Conservation (phyloP, 1,284 basidiomycete genomes). For the Volvariella surrecta region DNA sequence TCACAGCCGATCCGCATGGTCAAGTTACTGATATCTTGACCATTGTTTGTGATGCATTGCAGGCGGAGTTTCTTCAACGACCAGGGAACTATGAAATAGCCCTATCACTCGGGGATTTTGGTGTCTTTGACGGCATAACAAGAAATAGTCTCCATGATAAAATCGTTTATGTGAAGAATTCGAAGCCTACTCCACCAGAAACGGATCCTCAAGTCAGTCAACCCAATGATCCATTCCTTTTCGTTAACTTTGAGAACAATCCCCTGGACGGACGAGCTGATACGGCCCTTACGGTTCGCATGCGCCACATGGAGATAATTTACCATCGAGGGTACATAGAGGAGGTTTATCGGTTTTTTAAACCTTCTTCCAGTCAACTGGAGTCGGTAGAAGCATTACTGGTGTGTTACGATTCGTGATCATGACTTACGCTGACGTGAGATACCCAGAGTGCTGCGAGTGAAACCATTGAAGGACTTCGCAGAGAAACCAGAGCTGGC, state of each 20-base stretch:
- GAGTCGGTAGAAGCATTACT: slow-evolving; percentile 91
- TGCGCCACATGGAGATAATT: slow-evolving; percentile 97
- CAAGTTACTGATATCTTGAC: slow-evolving; percentile 71
- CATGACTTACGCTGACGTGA: slow-evolving; percentile 5
- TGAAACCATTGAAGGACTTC: slow-evolving; percentile 89
- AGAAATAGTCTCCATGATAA: slow-evolving; percentile 79
- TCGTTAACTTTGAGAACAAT: slow-evolving; percentile 87
- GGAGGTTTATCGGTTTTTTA: slow-evolving; percentile 89
- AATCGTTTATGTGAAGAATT: slow-evolving; percentile 86
- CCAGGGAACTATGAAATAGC: slow-evolving; percentile 79
- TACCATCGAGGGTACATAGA: slow-evolving; percentile 96
- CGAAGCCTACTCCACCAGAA: slow-evolving; percentile 15
- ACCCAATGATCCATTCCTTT: slow-evolving; percentile 79
- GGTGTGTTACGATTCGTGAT: slow-evolving; percentile 31
- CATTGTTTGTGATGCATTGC: slow-evolving; percentile 84
- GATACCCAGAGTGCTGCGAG: slow-evolving; percentile 77
- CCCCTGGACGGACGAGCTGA: slow-evolving; percentile 93
- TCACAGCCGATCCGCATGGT: slow-evolving; percentile 67
- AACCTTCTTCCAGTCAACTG: slow-evolving; percentile 90
- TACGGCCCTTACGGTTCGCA: slow-evolving; percentile 81
- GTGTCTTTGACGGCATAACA: slow-evolving; percentile 90
- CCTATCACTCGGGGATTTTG: slow-evolving; percentile 81
- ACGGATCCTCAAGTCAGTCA: not conserved
- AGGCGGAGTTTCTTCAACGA: slow-evolving; percentile 81
- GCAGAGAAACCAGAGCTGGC: slow-evolving; percentile 93